Evolutionary conservation across 164 flowering plant genomes (phyloP), one percentile per base, ranked within the genome.

Genomic region (Kalanchoe fedtschenkoi): DNA sequence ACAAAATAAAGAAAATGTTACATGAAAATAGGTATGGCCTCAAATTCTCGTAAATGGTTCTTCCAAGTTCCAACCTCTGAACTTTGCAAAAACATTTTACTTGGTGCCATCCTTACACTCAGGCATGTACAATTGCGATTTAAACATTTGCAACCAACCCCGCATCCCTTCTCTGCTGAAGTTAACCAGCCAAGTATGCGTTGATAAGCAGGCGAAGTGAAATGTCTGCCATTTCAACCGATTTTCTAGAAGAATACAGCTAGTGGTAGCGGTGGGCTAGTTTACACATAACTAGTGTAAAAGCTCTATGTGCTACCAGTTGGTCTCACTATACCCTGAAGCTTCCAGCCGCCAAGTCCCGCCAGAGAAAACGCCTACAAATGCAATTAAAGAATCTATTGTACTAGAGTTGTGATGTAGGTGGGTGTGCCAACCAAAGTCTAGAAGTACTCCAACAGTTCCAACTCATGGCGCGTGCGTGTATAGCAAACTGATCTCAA

Each of bases 281-380:
- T 47, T 47, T 47, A 21, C 3, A 10, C 54, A 5, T 22, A 22
- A 22, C 14, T 14, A 7, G 54, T 29, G 24, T 47, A 22, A 37
- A 8, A 61, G 14, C 15, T 21, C 66, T 70, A 69, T 46, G 42
- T 29, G 69, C 53, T 47, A 37, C 60, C 26, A 47, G 64, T 73
- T 16, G 98, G 98, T 66, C 77, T 85, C 61, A 87, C 85, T 22
- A 88, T 65, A 69, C 87, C 92, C 19, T 80, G 90, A 64, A 91
- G 88, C 75, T 84, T 84, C 98, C 98, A 91, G 41, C 98, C 98
- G 28, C 96, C 98, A 35, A 76, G 71, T 58, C 91, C 98, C 54
- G 92, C 95, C 64, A 71, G 62, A 16, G 76, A 61, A 70, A 88
- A 86, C 58, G 96, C 91, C 96, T 88, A 83, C 66, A 71, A 24